Evolutionary conservation across 805 yeast genomes (phyloP).

Genomic region (Monosporozyma siamensis): DNA sequence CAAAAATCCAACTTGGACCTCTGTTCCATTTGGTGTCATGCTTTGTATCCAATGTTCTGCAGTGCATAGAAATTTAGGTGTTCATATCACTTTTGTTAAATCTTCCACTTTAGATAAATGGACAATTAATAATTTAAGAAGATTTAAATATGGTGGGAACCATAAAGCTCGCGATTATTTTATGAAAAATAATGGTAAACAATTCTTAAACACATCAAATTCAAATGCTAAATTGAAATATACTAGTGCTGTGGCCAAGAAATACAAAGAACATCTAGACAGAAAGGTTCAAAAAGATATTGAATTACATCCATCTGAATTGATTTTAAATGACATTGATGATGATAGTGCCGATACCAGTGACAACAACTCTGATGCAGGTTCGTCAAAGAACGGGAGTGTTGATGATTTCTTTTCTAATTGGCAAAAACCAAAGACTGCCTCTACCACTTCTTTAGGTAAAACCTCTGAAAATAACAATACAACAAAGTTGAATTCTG

Average conservation of each 20-base stretch:
- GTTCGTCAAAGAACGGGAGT: slow-evolving; percentile 33
- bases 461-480: not conserved
- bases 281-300: slow-evolving; percentile 60
- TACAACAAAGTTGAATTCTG: not conserved
- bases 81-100: slow-evolving; percentile 90
- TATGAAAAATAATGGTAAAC: slow-evolving; percentile 76
- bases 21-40: slow-evolving; percentile 90
- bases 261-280: slow-evolving; percentile 72
- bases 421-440: slow-evolving; percentile 67
- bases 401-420: slow-evolving; percentile 84
- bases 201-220: slow-evolving; percentile 40
- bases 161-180: slow-evolving; percentile 76
- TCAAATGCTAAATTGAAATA: slow-evolving; percentile 70
- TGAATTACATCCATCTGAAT: slow-evolving; percentile 58
- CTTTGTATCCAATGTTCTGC: slow-evolving; percentile 93
- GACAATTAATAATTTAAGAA: slow-evolving; percentile 82
- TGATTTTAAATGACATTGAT: slow-evolving; percentile 38
- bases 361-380: slow-evolving; percentile 16
- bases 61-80: slow-evolving; percentile 91
- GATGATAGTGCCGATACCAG: slow-evolving; percentile 14
- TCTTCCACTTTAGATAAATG: slow-evolving; percentile 89
- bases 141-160: slow-evolving; percentile 92
- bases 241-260: slow-evolving; percentile 67
- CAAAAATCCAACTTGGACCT: slow-evolving; percentile 96
- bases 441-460: not conserved